Conservation (phyloP, 768 basidiomycete species). For the Serendipita vermifera region DNA sequence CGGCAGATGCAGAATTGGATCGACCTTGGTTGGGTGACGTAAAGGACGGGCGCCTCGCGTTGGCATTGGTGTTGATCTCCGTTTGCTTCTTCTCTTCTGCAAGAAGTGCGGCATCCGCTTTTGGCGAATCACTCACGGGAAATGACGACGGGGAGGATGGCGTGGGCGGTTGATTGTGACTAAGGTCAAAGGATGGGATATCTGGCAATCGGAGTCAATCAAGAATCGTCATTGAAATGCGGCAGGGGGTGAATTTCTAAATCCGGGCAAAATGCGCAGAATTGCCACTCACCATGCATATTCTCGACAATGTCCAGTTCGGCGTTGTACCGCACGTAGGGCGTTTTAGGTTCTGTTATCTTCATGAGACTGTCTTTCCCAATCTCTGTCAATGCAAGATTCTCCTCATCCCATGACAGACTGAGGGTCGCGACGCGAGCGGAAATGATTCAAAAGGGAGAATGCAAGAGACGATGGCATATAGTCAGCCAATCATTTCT, state of each 20-base stretch:
- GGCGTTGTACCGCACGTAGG: constrained; percentile 83
- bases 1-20: constrained; percentile 15
- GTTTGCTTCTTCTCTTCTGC: background rate
- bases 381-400: constrained; percentile 81
- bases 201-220: constrained; percentile 34
- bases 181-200: constrained; percentile 66
- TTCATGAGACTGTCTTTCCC: constrained; percentile 96
- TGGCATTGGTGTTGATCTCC: constrained; percentile 4
- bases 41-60: constrained; percentile 11
- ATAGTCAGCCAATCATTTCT: background rate
- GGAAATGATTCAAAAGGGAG: background rate
- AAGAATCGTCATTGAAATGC: background rate
- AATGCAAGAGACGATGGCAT: background rate
- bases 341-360: constrained; percentile 96
- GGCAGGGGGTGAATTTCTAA: constrained; percentile 9
- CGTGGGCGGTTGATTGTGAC: constrained; percentile 18
- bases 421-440: constrained; percentile 31
- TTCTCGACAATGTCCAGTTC: constrained; percentile 76
- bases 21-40: constrained; percentile 10
- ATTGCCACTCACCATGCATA: constrained; percentile 38
- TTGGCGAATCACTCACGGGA: constrained; percentile 36
- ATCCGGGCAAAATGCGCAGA: background rate
- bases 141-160: constrained; percentile 37
- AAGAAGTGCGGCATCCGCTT: constrained; percentile 12
- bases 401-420: constrained; percentile 91